phyloP scores from a whole-genome alignment of 1,284 basidiomycete species.

The Phellopilus nigrolimitatus region DNA sequence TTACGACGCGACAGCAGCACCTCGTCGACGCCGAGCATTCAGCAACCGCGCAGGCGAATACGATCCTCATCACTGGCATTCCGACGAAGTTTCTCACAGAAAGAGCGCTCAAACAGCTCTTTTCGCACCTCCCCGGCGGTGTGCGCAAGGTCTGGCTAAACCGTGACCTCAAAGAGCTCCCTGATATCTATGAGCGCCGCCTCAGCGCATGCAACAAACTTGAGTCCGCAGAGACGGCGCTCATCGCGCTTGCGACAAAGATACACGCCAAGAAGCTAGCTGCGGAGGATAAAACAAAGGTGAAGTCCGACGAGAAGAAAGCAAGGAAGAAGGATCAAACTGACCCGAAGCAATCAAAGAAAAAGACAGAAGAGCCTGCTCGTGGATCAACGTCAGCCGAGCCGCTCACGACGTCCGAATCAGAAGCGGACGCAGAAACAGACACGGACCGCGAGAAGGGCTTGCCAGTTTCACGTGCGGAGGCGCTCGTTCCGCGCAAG shows the following conservation, averaged over 20 bases:
- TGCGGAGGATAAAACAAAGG: constrained; percentile 31
- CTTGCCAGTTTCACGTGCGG: constrained; percentile 34
- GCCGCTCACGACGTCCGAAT: constrained; percentile 22
- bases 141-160: constrained; percentile 90
- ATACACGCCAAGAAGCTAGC: constrained; percentile 37
- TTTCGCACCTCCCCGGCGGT: constrained; percentile 76
- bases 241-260: constrained; percentile 75
- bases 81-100: constrained; percentile 72
- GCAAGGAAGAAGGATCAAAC: constrained; percentile 27
- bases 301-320: constrained; percentile 31
- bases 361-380: not conserved
- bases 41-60: constrained; percentile 76
- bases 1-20: constrained; percentile 80
- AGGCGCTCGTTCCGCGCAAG: constrained; percentile 58
- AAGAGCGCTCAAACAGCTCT: constrained; percentile 62
- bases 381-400: constrained; percentile 10
- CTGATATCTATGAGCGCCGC: constrained; percentile 78
- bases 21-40: constrained; percentile 74
- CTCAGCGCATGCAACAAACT: constrained; percentile 71
- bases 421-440: constrained; percentile 21
- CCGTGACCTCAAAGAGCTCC: constrained; percentile 79
- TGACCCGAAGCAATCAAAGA: not conserved
- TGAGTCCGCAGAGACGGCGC: constrained; percentile 77
- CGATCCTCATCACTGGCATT: constrained; percentile 86
- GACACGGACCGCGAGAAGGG: constrained; percentile 45